Base-by-base conservation (phyloP, 768 basidiomycete genomes). In the Crassisporium funariophilum region DNA sequence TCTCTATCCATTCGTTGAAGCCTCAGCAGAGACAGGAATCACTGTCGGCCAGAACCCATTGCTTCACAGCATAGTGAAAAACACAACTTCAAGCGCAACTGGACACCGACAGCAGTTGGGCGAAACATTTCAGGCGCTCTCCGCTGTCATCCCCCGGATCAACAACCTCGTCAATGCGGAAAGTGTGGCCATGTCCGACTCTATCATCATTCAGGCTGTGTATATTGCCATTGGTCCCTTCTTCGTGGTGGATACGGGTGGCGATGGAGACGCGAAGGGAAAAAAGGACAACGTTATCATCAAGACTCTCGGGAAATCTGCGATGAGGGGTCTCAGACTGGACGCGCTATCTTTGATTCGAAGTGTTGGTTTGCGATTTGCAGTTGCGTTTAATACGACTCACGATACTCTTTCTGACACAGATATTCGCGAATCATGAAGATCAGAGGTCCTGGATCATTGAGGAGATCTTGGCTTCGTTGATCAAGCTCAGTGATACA, bases 371-470 rank as follows among this genome's bases (percentile, higher is more conserved):
- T 12, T 20, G 42, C 8, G n/a, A n/a, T n/a, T n/a, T n/a, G n/a
- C n/a, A n/a, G n/a, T n/a, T 44, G 31, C 40, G 19, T 40, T 34
- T 31, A 13, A 21, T 29, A 31, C 7, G 24, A 15, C 13, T 8
- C 40, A n/a, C 42, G 29, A 44, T 19, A 4, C 50, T 31, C 35
- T 24, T 17, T 39, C 24, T 31, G 24, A 9, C 44, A 19, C 57
- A 97, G 95, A 86, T 95, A 23, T 98, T 97, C 57, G 90, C 91
- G 10, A 88, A 86, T 52, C 85, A 98, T 59, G 84, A 90, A 54
- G 87, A 86, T 34, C 97, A 99, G 64, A 74, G 97, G 7, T 83
- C 86, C 1, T 97, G 94, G 94, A 95, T 98, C 52, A 87, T 98
- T n/a, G 95, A 98, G 62, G 97, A 98, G 66, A 95, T 98, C 24